Percentiles rank a stretch among this genome's conserved stretches.
phyloP scores from a whole-genome alignment of 345 rosid genomes.

The Cochlearia excelsa region DNA sequence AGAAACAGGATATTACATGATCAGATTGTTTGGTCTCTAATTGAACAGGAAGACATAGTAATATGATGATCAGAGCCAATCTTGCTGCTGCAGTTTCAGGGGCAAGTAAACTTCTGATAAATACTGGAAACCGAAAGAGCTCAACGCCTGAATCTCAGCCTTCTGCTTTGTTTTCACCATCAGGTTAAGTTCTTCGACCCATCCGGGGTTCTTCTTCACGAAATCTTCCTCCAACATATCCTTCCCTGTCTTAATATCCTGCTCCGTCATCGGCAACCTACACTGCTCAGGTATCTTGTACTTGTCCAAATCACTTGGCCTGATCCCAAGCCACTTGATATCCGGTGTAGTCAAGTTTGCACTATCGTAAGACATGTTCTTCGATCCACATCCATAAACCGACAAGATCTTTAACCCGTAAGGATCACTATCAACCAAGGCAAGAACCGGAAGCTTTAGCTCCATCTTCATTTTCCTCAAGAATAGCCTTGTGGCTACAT shows the following conservation, averaged over 20 bases:
- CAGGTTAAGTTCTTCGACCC: conserved; percentile 96
- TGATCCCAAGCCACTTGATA: conserved; percentile 90
- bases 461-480: conserved; percentile 93
- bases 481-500: conserved; percentile 93
- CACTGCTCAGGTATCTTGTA: conserved; percentile 89
- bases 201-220: conserved; percentile 96
- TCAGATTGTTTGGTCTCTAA: conserved; percentile 12
- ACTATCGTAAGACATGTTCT: conserved; percentile 97
- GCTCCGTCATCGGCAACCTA: conserved; percentile 95
- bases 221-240: conserved; percentile 94
- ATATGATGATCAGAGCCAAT: conserved; percentile 63
- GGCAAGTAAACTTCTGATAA: conserved; percentile 96
- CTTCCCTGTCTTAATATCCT: conserved; percentile 97
- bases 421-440: conserved; percentile 95
- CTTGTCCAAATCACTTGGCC: conserved; percentile 95
- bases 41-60: conserved; percentile 18
- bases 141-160: conserved; percentile 98
- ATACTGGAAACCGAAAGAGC: conserved; percentile 93
- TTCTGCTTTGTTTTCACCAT: conserved; percentile 96
- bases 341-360: conserved; percentile 93
- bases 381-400: conserved; percentile 94
- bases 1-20: conserved; percentile 21
- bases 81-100: conserved; percentile 93
- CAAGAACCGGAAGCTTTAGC: conserved; percentile 86
- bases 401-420: conserved; percentile 91